A percentile compares a stretch with the other conserved stretches of the same genome.
Conservation (phyloP, 163 green algal genomes). For the Chlamydomonas reinhardtii region DNA sequence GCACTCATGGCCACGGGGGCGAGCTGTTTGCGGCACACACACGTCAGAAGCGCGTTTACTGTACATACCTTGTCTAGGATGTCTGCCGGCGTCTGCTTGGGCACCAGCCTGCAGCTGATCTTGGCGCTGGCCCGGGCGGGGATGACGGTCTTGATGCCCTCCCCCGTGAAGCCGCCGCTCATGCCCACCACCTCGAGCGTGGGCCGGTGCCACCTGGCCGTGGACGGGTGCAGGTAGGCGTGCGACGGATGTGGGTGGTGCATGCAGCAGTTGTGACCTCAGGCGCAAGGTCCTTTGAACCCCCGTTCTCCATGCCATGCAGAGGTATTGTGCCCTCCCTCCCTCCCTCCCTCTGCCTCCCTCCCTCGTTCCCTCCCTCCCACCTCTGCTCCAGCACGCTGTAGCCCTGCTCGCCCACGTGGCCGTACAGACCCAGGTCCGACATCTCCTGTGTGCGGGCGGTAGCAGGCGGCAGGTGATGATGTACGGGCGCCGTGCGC, state of each 20-base stretch:
- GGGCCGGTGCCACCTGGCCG: constrained; percentile 70
- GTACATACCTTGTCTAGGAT: constrained; percentile 52
- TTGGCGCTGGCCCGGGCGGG: constrained; percentile 75
- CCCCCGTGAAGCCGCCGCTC: constrained; percentile 70
- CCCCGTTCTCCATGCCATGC: no score
- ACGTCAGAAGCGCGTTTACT: no score
- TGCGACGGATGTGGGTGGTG: background rate
- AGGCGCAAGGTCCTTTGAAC: no score
- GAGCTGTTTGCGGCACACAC: no score
- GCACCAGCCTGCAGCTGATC: constrained; percentile 81
- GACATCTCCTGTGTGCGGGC: constrained; percentile 18
- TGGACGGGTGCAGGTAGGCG: background rate
- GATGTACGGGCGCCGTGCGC: no score
- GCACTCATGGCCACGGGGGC: no score
- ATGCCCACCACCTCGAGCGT: constrained; percentile 86
- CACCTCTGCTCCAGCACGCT: constrained; percentile 55
- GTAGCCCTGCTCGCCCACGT: constrained; percentile 57
- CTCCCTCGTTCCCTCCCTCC: background rate
- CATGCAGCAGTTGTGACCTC: no score
- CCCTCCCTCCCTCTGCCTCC: background rate
- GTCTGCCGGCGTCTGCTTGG: constrained; percentile 62
- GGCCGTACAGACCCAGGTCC: constrained; percentile 55
- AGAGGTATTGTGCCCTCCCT: no score
- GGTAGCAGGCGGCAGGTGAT: no score
- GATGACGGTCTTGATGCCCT: constrained; percentile 88